Evolutionary conservation across 2,329 filamentous ascomycete genomes (phyloP).

Genomic region (Elsinoe necatrix): DNA sequence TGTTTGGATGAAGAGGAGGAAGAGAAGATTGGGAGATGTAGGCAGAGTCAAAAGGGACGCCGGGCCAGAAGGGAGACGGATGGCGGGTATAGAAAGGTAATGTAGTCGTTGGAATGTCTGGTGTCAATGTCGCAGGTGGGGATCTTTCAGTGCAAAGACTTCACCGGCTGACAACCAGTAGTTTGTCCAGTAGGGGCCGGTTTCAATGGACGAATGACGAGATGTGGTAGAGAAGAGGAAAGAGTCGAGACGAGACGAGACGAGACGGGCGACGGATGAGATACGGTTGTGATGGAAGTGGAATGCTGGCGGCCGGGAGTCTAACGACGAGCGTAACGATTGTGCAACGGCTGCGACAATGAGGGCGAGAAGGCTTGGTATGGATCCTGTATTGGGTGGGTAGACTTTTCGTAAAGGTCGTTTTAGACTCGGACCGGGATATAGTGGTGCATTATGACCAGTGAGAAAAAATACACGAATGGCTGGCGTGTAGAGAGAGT

Average conservation of each 20-base stretch:
- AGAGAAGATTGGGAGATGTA: conserved; percentile 5
- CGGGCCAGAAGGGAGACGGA: not conserved
- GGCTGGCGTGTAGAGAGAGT: not conserved
- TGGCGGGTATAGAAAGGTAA: conserved; percentile 14
- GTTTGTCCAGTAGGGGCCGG: conserved; percentile 13
- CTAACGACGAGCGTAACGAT: conserved; percentile 2
- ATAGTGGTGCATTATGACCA: not conserved
- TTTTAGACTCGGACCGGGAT: not conserved
- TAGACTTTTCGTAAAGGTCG: too few species aligned
- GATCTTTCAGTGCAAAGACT: not conserved
- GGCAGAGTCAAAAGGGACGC: conserved; percentile 8
- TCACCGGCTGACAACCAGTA: conserved; percentile 8
- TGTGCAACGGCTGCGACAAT: not conserved
- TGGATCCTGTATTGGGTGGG: too few species aligned
- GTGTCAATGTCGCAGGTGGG: conserved; percentile 15
- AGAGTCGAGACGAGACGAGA: conserved; percentile 15
- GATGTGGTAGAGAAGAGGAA: not conserved
- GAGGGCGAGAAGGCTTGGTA: not conserved
- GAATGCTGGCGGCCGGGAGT: conserved; percentile 14
- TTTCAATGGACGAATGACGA: not conserved
- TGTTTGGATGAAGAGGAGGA: not conserved
- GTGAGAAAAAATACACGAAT: not conserved
- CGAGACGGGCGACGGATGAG: conserved; percentile 15
- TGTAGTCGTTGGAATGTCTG: conserved; percentile 15
- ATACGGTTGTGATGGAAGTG: conserved; percentile 11